Percentiles rank a stretch among this genome's conserved stretches.
Evolutionary conservation across 2,329 filamentous ascomycete species (phyloP).

Genomic region (Trichoderma gracile): DNA sequence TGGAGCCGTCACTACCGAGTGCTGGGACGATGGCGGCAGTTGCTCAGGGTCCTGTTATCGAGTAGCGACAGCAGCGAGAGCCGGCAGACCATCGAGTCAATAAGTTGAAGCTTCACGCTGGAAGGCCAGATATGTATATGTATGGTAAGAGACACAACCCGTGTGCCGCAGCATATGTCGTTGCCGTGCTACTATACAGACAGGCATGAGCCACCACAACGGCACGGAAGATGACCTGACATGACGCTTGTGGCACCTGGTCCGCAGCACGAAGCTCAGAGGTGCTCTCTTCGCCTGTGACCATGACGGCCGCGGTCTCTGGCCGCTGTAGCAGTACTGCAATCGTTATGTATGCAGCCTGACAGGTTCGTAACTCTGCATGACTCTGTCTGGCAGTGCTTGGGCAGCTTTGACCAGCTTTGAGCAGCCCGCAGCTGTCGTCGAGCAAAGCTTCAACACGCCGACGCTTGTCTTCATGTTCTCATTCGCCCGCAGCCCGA

Average conservation of each 20-base stretch:
- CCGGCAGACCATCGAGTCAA: not conserved
- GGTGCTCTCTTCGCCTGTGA: too few species aligned
- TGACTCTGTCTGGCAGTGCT: not conserved
- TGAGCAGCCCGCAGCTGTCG: not conserved
- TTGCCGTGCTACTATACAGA: too few species aligned
- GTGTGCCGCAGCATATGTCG: not conserved
- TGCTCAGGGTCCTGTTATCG: not conserved
- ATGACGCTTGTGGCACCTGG: too few species aligned
- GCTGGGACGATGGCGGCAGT: not conserved
- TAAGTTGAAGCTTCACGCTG: too few species aligned
- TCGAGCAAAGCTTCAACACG: not conserved
- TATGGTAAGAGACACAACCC: too few species aligned
- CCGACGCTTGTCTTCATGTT: not conserved
- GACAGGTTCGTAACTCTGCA: not conserved
- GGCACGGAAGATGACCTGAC: too few species aligned
- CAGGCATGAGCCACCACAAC: too few species aligned
- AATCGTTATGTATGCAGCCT: too few species aligned
- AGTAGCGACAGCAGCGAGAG: not conserved
- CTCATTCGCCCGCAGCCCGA: not conserved
- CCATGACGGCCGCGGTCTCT: too few species aligned
- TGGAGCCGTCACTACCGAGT: constrained; percentile 12
- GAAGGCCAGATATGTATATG: not conserved
- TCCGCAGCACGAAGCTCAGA: too few species aligned
- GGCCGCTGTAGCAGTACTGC: too few species aligned
- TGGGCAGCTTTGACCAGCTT: too few species aligned